phyloP scores from a whole-genome alignment of 345 rosid species.

The Corymbia maculata region DNA sequence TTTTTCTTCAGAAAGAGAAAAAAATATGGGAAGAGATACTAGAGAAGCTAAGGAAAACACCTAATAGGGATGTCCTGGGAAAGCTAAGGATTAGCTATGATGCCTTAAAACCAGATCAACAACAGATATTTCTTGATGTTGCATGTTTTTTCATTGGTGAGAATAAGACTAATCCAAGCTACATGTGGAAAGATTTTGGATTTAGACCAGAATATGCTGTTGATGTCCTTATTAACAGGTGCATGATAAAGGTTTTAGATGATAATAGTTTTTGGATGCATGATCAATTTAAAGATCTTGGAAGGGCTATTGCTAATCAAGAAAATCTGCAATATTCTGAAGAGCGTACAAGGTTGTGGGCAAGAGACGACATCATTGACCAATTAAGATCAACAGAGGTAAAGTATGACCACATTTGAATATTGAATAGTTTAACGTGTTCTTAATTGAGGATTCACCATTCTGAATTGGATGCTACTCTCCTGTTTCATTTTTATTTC shows the following conservation, averaged over 20 bases:
- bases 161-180: accelerated
- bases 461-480: neutral
- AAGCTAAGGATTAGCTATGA: neutral
- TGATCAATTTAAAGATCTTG: neutral
- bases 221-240: accelerated
- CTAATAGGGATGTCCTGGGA: neutral
- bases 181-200: neutral
- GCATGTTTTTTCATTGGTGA: neutral
- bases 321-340: too few species aligned
- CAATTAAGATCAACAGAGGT: neutral
- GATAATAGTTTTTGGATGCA: accelerated
- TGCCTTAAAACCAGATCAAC: accelerated
- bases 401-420: neutral
- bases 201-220: accelerated
- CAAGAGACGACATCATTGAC: accelerated
- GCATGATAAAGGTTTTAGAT: neutral
- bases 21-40: neutral
- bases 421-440: neutral
- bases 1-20: accelerated
- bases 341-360: accelerated
- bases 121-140: neutral
- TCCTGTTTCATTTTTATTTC: neutral
- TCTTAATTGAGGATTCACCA: neutral
- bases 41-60: neutral
- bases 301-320: neutral